phyloP scores from a whole-genome alignment of 1,139 yeast species.

The Sugiyamaella pinicola region DNA sequence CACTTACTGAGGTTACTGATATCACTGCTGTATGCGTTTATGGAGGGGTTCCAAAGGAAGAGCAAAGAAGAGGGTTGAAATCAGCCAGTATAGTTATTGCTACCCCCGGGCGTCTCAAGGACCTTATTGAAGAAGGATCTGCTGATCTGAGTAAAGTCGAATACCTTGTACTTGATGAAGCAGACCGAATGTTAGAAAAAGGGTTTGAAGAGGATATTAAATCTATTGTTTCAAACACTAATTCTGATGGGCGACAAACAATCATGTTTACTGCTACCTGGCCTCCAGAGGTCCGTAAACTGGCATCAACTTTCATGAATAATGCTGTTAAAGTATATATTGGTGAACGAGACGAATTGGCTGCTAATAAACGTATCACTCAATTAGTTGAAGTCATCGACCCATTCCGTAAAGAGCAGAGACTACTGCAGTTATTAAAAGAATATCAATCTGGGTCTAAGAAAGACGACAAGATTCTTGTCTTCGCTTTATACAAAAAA shows the following conservation, averaged over 20 bases:
- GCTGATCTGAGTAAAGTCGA: conserved; percentile 68
- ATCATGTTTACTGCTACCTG: conserved; percentile 89
- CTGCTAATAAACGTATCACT: conserved; percentile 90
- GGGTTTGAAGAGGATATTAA: conserved; percentile 98
- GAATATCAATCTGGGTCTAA: conserved; percentile 71
- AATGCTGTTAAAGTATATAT: conserved; percentile 84
- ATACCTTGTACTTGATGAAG: conserved; percentile 91
- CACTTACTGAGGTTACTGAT: conserved; percentile 61
- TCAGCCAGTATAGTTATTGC: conserved; percentile 82
- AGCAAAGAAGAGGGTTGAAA: conserved; percentile 71
- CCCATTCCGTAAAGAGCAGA: conserved; percentile 77
- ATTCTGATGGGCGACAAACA: conserved; percentile 62
- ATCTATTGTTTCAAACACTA: conserved; percentile 64
- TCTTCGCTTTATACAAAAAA: conserved; percentile 93
- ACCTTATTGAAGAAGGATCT: conserved; percentile 85
- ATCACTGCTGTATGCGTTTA: conserved; percentile 82
- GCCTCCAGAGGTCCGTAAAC: conserved; percentile 90
- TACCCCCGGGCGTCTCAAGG: conserved; percentile 95
- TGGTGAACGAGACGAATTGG: conserved; percentile 90
- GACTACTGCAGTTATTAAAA: conserved; percentile 67
- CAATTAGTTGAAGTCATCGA: conserved; percentile 93
- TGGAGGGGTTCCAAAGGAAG: conserved; percentile 97
- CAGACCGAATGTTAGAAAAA: conserved; percentile 96
- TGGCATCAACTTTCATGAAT: conserved; percentile 83
- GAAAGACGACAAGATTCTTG: conserved; percentile 72